phyloP scores from a whole-genome alignment of 208 protist genomes.

The Porcisia hertigi region DNA sequence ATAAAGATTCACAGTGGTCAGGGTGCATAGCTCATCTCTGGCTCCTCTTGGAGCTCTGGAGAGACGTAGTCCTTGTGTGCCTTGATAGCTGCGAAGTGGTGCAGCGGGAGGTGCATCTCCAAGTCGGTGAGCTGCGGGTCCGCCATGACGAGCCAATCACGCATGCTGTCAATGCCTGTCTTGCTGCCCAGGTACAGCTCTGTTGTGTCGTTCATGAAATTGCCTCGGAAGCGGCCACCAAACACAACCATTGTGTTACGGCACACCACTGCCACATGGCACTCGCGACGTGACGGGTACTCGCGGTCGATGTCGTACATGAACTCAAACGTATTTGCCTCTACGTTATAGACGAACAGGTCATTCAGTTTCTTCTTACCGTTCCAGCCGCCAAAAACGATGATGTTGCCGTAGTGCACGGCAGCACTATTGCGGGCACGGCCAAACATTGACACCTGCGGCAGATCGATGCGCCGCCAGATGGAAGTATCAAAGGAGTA shows the following conservation, averaged over 20 bases:
- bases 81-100: constrained; percentile 25
- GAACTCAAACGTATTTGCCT: constrained; percentile 69
- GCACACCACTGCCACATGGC: constrained; percentile 83
- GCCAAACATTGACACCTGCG: constrained; percentile 55
- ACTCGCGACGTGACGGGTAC: constrained; percentile 84
- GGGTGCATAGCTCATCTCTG: not conserved
- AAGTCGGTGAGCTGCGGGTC: constrained; percentile 25
- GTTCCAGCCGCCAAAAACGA: constrained; percentile 90
- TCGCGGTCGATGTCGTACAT: constrained; percentile 59
- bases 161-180: constrained; percentile 47
- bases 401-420: constrained; percentile 78
- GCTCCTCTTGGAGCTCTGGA: constrained; percentile 3
- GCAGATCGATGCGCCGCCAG: constrained; percentile 61
- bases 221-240: constrained; percentile 84
- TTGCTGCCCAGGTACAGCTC: constrained; percentile 75
- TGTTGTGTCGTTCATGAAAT: constrained; percentile 84
- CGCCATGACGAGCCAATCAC: constrained; percentile 63
- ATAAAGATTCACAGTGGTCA: not conserved
- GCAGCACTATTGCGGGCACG: constrained; percentile 87
- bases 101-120: constrained; percentile 43
- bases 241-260: constrained; percentile 90
- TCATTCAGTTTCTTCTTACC: constrained; percentile 90
- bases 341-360: constrained; percentile 82
- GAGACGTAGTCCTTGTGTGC: constrained; percentile 22
- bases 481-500: constrained; percentile 81